phyloP scores from a whole-genome alignment of 2,329 filamentous ascomycete species.

The Pyrenophora teres region DNA sequence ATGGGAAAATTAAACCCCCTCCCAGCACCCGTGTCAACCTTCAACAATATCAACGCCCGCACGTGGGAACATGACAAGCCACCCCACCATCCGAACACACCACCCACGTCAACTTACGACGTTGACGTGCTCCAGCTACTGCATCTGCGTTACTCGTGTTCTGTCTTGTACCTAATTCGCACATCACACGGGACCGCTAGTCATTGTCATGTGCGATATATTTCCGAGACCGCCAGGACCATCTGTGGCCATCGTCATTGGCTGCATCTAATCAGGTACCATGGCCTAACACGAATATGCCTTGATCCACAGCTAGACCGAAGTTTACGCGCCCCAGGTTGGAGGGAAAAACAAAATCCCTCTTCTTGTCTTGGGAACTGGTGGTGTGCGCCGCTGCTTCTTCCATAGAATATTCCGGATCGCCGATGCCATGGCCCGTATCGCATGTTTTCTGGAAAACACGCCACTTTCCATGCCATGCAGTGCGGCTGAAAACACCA shows the following conservation, averaged over 20 bases:
- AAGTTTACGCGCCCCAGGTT: slow-evolving; percentile 5
- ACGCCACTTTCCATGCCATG: no score
- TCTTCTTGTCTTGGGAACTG: not conserved
- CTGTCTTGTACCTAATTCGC: not conserved
- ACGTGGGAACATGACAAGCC: slow-evolving; percentile 4
- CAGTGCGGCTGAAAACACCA: no score
- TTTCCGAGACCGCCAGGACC: not conserved
- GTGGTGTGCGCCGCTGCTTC: not conserved
- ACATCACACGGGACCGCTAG: not conserved
- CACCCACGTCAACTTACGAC: not conserved
- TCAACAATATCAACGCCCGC: not conserved
- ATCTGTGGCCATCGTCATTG: slow-evolving; percentile 2
- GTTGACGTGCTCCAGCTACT: no score
- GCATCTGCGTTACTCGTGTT: not conserved
- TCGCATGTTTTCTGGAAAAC: not conserved
- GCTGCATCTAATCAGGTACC: slow-evolving; percentile 3
- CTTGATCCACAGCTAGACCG: slow-evolving; percentile 5
- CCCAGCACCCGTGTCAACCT: no score
- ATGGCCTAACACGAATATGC: slow-evolving; percentile 1
- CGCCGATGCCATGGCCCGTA: not conserved
- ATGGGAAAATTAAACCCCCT: no score
- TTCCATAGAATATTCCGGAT: not conserved
- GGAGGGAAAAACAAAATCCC: not conserved
- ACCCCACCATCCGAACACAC: slow-evolving; percentile 2
- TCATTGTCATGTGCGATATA: not conserved